A percentile compares a stretch with the other conserved stretches of the same genome.
Evolutionary conservation across 1,284 basidiomycete genomes (phyloP).

Genomic region (Coniophora puteana): DNA sequence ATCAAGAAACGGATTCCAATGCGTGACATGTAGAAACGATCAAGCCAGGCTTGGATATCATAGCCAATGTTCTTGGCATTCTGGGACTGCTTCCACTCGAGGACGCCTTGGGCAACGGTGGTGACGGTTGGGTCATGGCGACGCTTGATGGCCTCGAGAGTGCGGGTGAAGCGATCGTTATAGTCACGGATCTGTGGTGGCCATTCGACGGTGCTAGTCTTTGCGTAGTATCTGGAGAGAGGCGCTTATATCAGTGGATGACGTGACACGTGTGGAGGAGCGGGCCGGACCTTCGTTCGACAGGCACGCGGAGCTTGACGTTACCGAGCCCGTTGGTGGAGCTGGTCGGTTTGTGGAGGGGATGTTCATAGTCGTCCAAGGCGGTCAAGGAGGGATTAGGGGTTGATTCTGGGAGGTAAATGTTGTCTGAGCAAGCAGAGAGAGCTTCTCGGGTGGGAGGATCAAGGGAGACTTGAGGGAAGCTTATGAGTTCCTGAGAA

Average conservation of each 20-base stretch:
- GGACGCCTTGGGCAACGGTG: constrained; percentile 89
- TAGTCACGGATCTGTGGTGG: constrained; percentile 94
- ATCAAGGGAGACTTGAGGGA: constrained; percentile 74
- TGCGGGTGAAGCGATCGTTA: constrained; percentile 88
- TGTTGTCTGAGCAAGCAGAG: constrained; percentile 41
- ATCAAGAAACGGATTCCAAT: constrained; percentile 97
- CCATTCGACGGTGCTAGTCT: constrained; percentile 68
- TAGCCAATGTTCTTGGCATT: constrained; percentile 69
- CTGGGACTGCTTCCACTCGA: constrained; percentile 73
- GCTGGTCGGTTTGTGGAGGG: constrained; percentile 12
- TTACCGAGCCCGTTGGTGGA: constrained; percentile 30
- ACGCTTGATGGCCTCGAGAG: constrained; percentile 88
- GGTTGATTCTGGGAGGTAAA: constrained; percentile 56
- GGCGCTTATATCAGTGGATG: constrained; percentile 6
- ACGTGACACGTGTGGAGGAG: constrained; percentile 5
- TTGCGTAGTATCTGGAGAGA: constrained; percentile 76
- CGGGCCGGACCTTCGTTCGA: constrained; percentile 58
- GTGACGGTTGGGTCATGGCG: constrained; percentile 98
- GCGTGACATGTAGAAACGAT: constrained; percentile 95
- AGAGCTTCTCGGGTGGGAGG: constrained; percentile 68
- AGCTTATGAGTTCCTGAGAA: constrained; percentile 79
- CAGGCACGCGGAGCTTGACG: constrained; percentile 67
- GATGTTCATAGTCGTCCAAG: constrained; percentile 8
- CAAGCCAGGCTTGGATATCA: constrained; percentile 94
- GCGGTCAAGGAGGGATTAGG: constrained; percentile 65